Evolutionary conservation across 176 grass and related monocot species (phyloP), one percentile per base, ranked within the genome.

Genomic region (Metroxylon sagu): DNA sequence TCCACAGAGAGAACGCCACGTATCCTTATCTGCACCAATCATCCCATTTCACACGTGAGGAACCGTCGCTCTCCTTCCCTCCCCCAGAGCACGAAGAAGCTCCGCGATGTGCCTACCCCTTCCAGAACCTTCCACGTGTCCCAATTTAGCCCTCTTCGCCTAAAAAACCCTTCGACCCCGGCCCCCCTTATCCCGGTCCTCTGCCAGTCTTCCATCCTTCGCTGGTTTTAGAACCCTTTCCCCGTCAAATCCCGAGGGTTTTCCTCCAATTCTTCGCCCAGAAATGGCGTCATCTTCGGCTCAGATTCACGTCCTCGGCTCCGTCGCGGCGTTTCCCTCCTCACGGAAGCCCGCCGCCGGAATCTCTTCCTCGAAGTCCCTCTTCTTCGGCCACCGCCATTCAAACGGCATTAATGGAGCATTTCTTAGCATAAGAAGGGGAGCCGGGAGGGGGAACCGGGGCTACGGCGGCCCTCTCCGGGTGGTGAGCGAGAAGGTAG

Each of bases 401-500:
- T 19, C 48, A 29, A 35, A 43, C 8, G 61, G 62, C 52, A 31
- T 53, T 49, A 53, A 28, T 1, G 68, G 70, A 1, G 49, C 74
- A 19, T 31, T 53, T 50, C 18, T 66, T 35, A 35, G 6, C 8
- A 8, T 7, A 35, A 35, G 31, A 35, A 35, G 31, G 31, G 31
- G 31, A 35, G 31, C 31, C 31, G 31, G 31, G 5, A 35, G 31
- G 31, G 31, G 31, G 8, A 35, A 55, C 52, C 75, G 75, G 48
- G 48, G 54, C 49, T 69, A 76, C 10, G 78, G 84, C 18, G 25
- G 50, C 30, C 74, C 68, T 19, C 63, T 97, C 52, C 77, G 87
- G 30, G 93, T 97, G 19, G 77, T 63, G 49, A 85, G 87, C 75
- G 84, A 91, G 83, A 97, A 97, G 93, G 93, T 97, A 60, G 93